A percentile compares a stretch with the other conserved stretches of the same genome.
These are phyloP conservation scores for Candida glaebosa DNA, from an alignment of 805 yeast genomes.

Conservation along the genomic window DNA sequence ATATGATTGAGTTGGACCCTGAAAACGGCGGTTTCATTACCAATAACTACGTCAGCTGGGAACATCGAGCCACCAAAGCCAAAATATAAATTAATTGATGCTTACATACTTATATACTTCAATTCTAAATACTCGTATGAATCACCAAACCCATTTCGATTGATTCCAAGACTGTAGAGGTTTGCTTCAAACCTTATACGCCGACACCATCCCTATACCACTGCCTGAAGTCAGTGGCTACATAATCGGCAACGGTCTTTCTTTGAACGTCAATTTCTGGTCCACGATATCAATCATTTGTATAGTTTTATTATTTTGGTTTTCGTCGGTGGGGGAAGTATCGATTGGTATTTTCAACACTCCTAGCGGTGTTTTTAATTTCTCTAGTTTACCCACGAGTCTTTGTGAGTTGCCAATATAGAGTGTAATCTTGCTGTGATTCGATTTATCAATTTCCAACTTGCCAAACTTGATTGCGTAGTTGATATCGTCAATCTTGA, in stretches of 20 bases:
- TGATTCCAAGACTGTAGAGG: too few species aligned
- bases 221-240: too few species aligned
- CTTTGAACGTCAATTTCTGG: conserved; percentile 58
- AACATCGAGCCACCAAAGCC: conserved; percentile 12
- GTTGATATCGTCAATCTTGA: conserved; percentile 27
- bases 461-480: conserved; percentile 53
- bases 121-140: too few species aligned
- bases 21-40: conserved; percentile 12
- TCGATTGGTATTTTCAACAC: conserved; percentile 44
- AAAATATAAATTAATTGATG: conserved; percentile 8
- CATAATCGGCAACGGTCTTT: conserved; percentile 78
- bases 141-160: too few species aligned
- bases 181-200: too few species aligned
- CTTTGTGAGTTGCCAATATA: conserved; percentile 70
- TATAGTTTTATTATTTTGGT: conserved; percentile 28
- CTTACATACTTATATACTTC: too few species aligned
- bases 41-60: conserved; percentile 12
- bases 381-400: conserved; percentile 56
- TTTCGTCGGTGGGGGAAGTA: conserved; percentile 12
- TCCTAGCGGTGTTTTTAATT: conserved; percentile 63
- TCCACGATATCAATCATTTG: conserved; percentile 57
- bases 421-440: conserved; percentile 46
- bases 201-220: too few species aligned
- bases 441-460: conserved; percentile 42
- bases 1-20: conserved; percentile 21